Percentiles rank a stretch among this genome's conserved stretches.
Evolutionary conservation across 129 eudicot species (phyloP).

Genomic region (Flaveria bidentis): DNA sequence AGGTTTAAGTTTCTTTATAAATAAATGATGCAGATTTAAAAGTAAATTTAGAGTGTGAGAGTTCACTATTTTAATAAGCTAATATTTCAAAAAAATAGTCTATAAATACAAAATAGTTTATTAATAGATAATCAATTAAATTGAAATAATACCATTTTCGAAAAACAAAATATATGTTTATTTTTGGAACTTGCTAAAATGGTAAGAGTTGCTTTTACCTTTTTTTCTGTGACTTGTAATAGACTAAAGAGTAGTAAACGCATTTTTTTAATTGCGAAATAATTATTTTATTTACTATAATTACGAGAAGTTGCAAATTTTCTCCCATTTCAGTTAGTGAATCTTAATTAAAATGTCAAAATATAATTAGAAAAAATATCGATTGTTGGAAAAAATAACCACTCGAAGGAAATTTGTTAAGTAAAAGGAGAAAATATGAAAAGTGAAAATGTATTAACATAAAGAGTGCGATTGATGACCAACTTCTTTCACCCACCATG

Average conservation of each 20-base stretch:
- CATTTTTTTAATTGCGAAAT: too few species aligned
- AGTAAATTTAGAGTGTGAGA: too few species aligned
- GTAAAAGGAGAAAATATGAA: neutral
- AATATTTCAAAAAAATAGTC: neutral
- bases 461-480: constrained; percentile 34
- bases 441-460: constrained; percentile 12
- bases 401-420: neutral
- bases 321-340: too few species aligned
- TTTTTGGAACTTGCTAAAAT: neutral
- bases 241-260: neutral
- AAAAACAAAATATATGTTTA: neutral
- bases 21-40: too few species aligned
- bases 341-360: neutral
- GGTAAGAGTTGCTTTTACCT: neutral
- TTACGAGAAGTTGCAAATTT: too few species aligned
- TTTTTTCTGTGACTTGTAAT: neutral
- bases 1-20: too few species aligned
- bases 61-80: neutral
- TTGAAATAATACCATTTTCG: neutral
- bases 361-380: neutral
- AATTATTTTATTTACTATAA: too few species aligned
- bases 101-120: neutral
- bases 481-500: constrained; percentile 38
- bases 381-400: neutral
- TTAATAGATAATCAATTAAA: neutral